These are phyloP conservation scores for Chalciporus sphaerocephalus DNA, from an alignment of 768 basidiomycete genomes.

Conservation along the genomic window DNA sequence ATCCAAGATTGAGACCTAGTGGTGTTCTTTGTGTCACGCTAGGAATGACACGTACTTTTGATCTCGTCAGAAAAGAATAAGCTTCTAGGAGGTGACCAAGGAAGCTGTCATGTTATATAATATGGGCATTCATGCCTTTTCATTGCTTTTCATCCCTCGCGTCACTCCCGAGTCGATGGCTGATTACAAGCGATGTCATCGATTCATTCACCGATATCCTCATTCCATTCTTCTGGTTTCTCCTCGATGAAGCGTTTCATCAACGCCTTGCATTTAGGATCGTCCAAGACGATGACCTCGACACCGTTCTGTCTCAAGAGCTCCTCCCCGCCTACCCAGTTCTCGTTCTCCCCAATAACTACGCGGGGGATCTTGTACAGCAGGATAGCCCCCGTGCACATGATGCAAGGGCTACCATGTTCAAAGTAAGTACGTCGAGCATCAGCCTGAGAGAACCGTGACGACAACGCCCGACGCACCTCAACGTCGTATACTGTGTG, in stretches of 20 bases:
- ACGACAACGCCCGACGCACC: constrained; percentile 19
- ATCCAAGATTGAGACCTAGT: no score
- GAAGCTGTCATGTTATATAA: no score
- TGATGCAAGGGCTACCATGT: constrained; percentile 50
- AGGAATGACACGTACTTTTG: no score
- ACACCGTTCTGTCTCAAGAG: constrained; percentile 50
- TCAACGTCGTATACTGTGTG: constrained; percentile 37
- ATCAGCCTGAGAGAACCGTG: not conserved
- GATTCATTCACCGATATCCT: constrained; percentile 53
- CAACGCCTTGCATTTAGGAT: constrained; percentile 48
- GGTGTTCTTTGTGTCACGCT: no score
- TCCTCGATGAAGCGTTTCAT: constrained; percentile 55
- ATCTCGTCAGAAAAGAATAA: no score
- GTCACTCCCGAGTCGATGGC: not conserved
- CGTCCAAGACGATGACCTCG: constrained; percentile 47
- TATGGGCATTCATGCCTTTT: no score
- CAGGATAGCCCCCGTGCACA: constrained; percentile 63
- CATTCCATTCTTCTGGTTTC: constrained; percentile 58
- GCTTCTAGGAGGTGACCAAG: no score
- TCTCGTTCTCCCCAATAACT: constrained; percentile 61
- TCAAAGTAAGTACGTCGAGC: not conserved
- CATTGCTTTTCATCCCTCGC: not conserved
- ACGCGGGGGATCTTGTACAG: constrained; percentile 62
- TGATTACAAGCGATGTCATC: constrained; percentile 5
- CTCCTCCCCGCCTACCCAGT: constrained; percentile 51